Evolutionary conservation across 257 asterid genomes (phyloP), one percentile per base, ranked within the genome.

Genomic region (Solanum bulbocastanum): DNA sequence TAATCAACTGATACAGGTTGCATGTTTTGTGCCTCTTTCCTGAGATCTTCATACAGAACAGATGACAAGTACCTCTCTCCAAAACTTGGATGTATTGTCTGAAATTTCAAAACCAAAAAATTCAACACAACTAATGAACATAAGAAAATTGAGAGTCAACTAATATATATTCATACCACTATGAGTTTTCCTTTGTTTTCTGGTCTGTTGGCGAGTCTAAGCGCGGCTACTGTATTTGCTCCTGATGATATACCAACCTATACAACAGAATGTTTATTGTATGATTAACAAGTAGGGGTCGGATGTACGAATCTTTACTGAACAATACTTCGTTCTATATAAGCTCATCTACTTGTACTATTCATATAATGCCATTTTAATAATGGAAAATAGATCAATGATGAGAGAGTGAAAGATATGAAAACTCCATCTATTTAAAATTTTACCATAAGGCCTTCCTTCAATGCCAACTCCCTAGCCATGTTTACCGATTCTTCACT

Each of bases 231-330:
- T 8, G 98, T 97, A 87, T 97, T 97, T 5, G 99, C 99, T 18
- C 99, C 99, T 7, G 99, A 97, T 39, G 99, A 97, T 91, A 97
- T 97, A 83, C 99, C 98, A 13, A 97, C 99, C 99, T 97, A 85
- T 73, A 69, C 27, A 36, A 40, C 87, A 87, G 9, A 7, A 32
- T 8, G 3, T 78, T 78, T 3, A 0, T 25, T 0, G 1, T 78
- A 40, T 78, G 23, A 25, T 44, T n/a, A 78, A 9, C 0, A 78
- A 76, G 36, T 40, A n/a, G 60, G 13, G 33, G 4, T 39, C 13
- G 7, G 0, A 39, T 75, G n/a, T 75, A 74, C 11, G 52, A 74
- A 36, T 36, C 11, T 5, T 74, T 44, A 73, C 3, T 20, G 2
- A 73, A 23, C 46, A 66, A 66, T 27, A 36, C 36, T 40, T 74